Percentiles rank a stretch among this genome's conserved stretches.
These are phyloP conservation scores for Westerdykella ornata DNA, from an alignment of 2,329 filamentous ascomycete species.

Conservation along the genomic window DNA sequence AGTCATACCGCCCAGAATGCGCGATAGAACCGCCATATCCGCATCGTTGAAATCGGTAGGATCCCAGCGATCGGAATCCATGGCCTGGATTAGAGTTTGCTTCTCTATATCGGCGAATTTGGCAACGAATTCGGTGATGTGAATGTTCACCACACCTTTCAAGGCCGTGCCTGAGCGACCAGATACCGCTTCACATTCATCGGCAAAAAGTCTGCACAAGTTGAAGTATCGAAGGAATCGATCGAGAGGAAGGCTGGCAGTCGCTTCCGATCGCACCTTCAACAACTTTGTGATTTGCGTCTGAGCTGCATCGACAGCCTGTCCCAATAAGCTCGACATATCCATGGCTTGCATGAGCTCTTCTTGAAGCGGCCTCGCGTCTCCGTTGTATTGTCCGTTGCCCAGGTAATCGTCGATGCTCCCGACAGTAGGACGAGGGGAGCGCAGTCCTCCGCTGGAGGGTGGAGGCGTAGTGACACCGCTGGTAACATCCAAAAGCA, in stretches of 20 bases:
- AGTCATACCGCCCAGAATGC: conserved; percentile 63
- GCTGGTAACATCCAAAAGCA: conserved; percentile 89
- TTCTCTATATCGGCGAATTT: conserved; percentile 64
- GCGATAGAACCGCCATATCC: conserved; percentile 54
- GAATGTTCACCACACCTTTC: conserved; percentile 72
- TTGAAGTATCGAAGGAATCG: conserved; percentile 76
- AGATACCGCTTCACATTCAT: conserved; percentile 79
- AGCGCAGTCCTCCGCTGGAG: conserved; percentile 37
- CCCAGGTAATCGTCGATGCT: conserved; percentile 40
- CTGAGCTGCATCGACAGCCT: conserved; percentile 74
- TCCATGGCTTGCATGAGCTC: conserved; percentile 72
- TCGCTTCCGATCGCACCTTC: conserved; percentile 69
- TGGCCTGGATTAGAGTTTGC: conserved; percentile 65
- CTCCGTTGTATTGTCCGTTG: conserved; percentile 8
- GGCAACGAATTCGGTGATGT: conserved; percentile 75
- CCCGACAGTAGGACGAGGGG: conserved; percentile 40
- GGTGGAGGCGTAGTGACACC: conserved; percentile 50
- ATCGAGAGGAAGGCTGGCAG: conserved; percentile 58
- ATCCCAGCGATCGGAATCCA: conserved; percentile 76
- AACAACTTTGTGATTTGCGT: conserved; percentile 66
- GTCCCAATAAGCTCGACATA: conserved; percentile 68
- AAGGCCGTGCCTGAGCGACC: conserved; percentile 68
- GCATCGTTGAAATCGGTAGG: conserved; percentile 65
- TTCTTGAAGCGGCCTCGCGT: conserved; percentile 49
- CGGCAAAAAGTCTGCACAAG: conserved; percentile 74